A percentile compares a stretch with the other conserved stretches of the same genome.
Conservation (phyloP, 345 rosid species). For the Salix koriyanagi region DNA sequence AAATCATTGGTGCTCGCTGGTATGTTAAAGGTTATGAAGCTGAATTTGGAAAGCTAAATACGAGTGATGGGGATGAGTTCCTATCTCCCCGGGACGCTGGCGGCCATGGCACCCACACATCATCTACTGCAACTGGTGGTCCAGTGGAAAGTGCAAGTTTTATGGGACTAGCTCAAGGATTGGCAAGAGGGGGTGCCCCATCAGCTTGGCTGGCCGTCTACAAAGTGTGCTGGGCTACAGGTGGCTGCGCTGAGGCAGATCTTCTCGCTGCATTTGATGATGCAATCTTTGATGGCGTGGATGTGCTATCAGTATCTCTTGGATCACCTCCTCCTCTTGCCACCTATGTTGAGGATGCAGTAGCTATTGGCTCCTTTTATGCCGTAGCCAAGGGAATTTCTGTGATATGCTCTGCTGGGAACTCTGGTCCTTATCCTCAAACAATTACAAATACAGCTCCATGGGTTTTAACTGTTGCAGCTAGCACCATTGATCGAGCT, state of each 20-base stretch:
- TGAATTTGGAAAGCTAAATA: slow-evolving; percentile 13
- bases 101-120: slow-evolving; percentile 19
- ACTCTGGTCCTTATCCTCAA: slow-evolving; percentile 26
- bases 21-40: slow-evolving; percentile 21
- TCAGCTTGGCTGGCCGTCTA: slow-evolving; percentile 41
- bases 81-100: slow-evolving; percentile 24
- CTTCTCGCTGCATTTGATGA: slow-evolving; percentile 47
- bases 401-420: slow-evolving; percentile 22
- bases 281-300: slow-evolving; percentile 49
- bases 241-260: slow-evolving; percentile 27
- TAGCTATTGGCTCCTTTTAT: slow-evolving; percentile 40
- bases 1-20: slow-evolving; percentile 36
- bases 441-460: slow-evolving; percentile 44
- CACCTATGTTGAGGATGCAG: slow-evolving; percentile 31
- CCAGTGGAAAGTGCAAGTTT: slow-evolving; percentile 27
- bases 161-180: slow-evolving; percentile 32
- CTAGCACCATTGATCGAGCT: slow-evolving; percentile 46
- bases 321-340: slow-evolving; percentile 28
- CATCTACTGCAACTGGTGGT: slow-evolving; percentile 30
- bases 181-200: slow-evolving; percentile 40
- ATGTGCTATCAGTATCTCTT: slow-evolving; percentile 43
- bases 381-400: slow-evolving; percentile 35
- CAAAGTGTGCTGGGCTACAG: slow-evolving; percentile 32
- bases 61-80: background rate
- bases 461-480: slow-evolving; percentile 48